Percentiles rank a stretch among this genome's conserved stretches.
Evolutionary conservation across 345 rosid genomes (phyloP).

Genomic region (Cochlearia excelsa): DNA sequence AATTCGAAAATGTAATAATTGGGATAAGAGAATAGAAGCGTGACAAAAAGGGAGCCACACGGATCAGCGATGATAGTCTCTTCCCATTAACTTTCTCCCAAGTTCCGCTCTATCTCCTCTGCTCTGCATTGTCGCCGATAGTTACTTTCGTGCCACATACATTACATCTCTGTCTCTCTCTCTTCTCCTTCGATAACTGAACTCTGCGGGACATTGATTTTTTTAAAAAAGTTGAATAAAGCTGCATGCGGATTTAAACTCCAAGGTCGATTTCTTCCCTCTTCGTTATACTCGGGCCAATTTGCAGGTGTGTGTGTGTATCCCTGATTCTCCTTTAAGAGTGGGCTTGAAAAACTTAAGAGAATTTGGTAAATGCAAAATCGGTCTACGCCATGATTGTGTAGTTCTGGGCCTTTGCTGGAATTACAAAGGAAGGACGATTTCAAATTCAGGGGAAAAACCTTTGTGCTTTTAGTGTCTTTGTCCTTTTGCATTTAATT

Average conservation of each 20-base stretch:
- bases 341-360: neutral
- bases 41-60: conserved; percentile 32
- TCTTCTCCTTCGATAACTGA: conserved; percentile 8
- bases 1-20: neutral
- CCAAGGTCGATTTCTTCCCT: conserved; percentile 4
- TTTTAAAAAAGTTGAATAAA: neutral
- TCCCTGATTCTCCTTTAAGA: too few relatives aligned
- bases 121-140: conserved; percentile 10
- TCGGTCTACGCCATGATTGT: neutral
- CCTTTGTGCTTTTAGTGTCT: too few relatives aligned
- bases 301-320: conserved; percentile 24
- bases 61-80: conserved; percentile 6
- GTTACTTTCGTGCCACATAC: neutral
- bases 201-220: neutral
- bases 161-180: neutral
- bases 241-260: conserved; percentile 24
- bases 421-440: neutral
- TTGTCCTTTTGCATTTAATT: conserved; percentile 5
- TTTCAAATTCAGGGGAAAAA: neutral
- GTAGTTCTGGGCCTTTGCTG: neutral
- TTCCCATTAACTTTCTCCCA: conserved; percentile 9
- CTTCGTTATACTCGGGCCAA: neutral
- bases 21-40: conserved; percentile 29
- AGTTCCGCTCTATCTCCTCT: conserved; percentile 7
- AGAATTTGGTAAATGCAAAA: neutral